Conservation (phyloP, 768 basidiomycete genomes). For the Pleurotus tuber-regium region DNA sequence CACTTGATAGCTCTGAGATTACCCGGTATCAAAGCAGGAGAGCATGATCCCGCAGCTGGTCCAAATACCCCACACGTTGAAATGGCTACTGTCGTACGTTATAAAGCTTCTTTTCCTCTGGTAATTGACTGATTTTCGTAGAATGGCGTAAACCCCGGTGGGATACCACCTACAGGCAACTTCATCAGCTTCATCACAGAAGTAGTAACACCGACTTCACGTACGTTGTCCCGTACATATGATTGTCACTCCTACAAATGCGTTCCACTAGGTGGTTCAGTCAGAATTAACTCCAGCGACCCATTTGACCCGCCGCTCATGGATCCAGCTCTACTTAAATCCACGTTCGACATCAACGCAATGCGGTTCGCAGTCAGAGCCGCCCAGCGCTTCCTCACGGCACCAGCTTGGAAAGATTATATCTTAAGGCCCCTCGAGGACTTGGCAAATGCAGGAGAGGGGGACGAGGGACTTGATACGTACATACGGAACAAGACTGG, state of each 20-base stretch:
- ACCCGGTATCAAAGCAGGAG: conserved; percentile 11
- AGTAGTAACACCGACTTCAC: conserved; percentile 32
- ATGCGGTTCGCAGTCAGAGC: conserved; percentile 23
- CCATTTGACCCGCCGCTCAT: conserved; percentile 48
- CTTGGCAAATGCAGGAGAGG: conserved; percentile 18
- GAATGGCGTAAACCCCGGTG: not conserved
- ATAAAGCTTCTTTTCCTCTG: not conserved
- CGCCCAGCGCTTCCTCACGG: conserved; percentile 22
- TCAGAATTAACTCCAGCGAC: conserved; percentile 37
- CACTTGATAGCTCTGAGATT: conserved; percentile 20
- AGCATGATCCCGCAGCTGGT: conserved; percentile 24
- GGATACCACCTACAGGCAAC: conserved; percentile 23
- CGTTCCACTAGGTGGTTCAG: conserved; percentile 30
- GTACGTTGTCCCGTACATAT: conserved; percentile 17
- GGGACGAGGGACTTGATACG: conserved; percentile 23
- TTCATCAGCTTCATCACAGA: conserved; percentile 26
- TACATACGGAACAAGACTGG: conserved; percentile 20
- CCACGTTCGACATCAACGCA: conserved; percentile 27
- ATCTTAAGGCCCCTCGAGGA: conserved; percentile 18
- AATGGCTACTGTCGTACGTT: conserved; percentile 4
- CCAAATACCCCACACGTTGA: conserved; percentile 20
- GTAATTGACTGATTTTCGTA: not conserved
- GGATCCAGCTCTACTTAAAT: conserved; percentile 43
- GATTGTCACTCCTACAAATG: not conserved
- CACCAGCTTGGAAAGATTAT: conserved; percentile 26